phyloP scores from a whole-genome alignment of 2,329 filamentous ascomycete species.

The Ceratocystis destructans region DNA sequence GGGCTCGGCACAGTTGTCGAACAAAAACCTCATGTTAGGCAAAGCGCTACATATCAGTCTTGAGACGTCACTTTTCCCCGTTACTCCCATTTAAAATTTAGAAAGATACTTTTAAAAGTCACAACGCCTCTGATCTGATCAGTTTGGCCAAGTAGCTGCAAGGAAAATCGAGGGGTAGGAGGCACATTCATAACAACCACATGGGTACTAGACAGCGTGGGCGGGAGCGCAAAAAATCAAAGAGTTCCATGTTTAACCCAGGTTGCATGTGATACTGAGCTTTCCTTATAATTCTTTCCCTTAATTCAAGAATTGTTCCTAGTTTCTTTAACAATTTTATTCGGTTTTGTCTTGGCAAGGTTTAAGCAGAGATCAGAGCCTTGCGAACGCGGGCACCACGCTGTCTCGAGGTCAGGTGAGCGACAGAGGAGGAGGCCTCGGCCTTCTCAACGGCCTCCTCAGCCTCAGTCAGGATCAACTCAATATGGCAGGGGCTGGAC shows the following conservation, averaged over 20 bases:
- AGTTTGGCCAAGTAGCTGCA: neutral
- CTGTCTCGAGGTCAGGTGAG: slow-evolving; percentile 78
- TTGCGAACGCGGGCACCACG: slow-evolving; percentile 56
- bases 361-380: slow-evolving; percentile 53
- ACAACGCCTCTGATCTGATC: slow-evolving; percentile 14
- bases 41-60: neutral
- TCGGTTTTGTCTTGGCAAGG: slow-evolving; percentile 19
- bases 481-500: slow-evolving; percentile 99
- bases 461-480: slow-evolving; percentile 96
- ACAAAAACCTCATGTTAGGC: neutral
- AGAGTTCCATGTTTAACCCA: slow-evolving; percentile 19
- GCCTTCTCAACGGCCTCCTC: slow-evolving; percentile 94
- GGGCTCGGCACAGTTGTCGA: neutral
- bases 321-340: slow-evolving; percentile 26
- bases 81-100: neutral
- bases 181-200: slow-evolving; percentile 6
- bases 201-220: neutral
- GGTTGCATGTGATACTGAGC: slow-evolving; percentile 13
- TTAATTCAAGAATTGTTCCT: slow-evolving; percentile 22
- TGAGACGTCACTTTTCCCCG: neutral
- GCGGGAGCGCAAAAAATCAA: slow-evolving; percentile 13
- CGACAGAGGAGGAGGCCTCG: slow-evolving; percentile 60
- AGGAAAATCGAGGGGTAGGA: slow-evolving; percentile 13
- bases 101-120: slow-evolving; percentile 8
- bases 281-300: slow-evolving; percentile 11